Conservation (phyloP, 208 protist genomes). For the Trypanosoma scelopori region DNA sequence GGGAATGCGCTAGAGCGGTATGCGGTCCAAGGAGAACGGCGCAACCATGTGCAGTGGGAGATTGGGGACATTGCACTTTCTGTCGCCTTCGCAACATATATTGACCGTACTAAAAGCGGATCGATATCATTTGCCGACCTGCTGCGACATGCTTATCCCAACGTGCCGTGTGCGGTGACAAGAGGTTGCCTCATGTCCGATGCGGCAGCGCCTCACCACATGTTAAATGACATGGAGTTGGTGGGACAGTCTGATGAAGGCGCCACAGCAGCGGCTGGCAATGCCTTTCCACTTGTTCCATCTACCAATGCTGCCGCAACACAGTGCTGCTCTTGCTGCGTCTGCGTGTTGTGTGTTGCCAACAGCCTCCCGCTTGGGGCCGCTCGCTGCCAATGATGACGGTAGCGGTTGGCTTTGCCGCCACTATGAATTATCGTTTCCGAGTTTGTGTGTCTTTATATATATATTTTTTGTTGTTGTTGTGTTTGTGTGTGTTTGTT, state of each 20-base stretch:
- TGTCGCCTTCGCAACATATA: slow-evolving; percentile 6
- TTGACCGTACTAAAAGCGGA: slow-evolving; percentile 10
- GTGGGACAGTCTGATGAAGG: background rate
- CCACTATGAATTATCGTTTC: background rate
- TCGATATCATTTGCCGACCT: slow-evolving; percentile 11
- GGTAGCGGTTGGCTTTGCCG: background rate
- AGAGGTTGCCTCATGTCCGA: slow-evolving; percentile 4
- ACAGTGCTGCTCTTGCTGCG: slow-evolving; percentile 8
- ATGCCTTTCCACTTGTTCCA: background rate
- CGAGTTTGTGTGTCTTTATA: background rate
- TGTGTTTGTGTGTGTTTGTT: too few species aligned
- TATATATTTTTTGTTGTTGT: slow-evolving; percentile 1
- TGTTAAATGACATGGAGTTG: background rate
- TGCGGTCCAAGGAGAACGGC: background rate
- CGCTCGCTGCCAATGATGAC: background rate
- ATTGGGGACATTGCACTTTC: slow-evolving; percentile 15
- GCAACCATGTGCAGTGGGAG: slow-evolving; percentile 4
- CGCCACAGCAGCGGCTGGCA: background rate
- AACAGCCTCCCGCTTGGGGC: slow-evolving; percentile 9
- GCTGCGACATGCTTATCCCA: slow-evolving; percentile 20
- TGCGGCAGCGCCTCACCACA: background rate
- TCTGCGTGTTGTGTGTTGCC: slow-evolving; percentile 16
- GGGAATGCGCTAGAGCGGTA: slow-evolving; percentile 4
- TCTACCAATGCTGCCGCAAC: background rate
- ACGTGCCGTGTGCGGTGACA: slow-evolving; percentile 17